Evolutionary conservation across 2,329 filamentous ascomycete species (phyloP), one percentile per base, ranked within the genome.

Genomic region (Didymella exigua): DNA sequence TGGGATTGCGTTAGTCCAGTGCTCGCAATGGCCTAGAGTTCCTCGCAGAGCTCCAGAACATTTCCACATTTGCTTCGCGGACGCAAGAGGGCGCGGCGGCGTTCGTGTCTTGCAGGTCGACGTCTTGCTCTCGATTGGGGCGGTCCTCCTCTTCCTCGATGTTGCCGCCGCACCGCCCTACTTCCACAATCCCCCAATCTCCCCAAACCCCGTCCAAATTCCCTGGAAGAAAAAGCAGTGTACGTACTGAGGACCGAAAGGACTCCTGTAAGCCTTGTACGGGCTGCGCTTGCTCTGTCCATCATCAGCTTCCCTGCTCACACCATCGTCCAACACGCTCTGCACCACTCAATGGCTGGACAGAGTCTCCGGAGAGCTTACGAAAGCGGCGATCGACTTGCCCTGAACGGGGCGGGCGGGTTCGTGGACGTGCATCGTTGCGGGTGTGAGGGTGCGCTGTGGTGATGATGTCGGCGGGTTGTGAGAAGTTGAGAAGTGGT

Each of bases 231-330:
- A 40, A 37, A 59, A 47, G 24, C 31, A 9, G 42, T 59, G 46
- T 63, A 75, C 76, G 73, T 79, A 87, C 84, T 83, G 79, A 58
- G 84, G 84, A 50, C 81, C 84, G 69, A 82, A 85, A 52, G 80
- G 81, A 71, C 82, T 84, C 74, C 78, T 74, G 75, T 83, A 85
- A 58, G 80, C 77, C 69, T 79, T 74, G 73, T 80, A 79, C 29
- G 67, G 66, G 49, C 69, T 70, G 19, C 77, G 70, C 58, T 63
- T 60, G 60, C 63, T 66, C 69, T 71, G 43, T n/a, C 37, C 29
- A 6, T 4, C 1, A 42, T 70, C 56, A 70, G 68, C 67, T 29
- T 38, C 52, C 37, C 21, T 16, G 40, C 27, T 37, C 45, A 41
- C 11, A 18, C 43, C 29, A 29, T 48, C 21, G 11, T 51, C 40